phyloP scores from a whole-genome alignment of 1,284 basidiomycete species.

The Lignosus rhinocerotis region DNA sequence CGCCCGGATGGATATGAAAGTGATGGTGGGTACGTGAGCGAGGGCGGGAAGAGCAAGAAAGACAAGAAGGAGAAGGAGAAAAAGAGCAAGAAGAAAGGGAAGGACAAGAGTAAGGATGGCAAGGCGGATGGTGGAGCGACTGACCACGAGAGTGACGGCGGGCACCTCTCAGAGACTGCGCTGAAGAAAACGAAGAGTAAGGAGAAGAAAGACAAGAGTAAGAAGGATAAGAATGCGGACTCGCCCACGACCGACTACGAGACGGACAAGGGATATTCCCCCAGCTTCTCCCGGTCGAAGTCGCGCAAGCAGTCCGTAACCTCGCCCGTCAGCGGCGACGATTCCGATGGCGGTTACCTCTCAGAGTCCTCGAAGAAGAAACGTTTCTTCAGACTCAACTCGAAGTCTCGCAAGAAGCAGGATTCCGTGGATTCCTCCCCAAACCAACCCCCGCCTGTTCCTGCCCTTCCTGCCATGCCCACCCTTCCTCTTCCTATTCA shows the following conservation, averaged over 20 bases:
- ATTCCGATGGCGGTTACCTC: slow-evolving; percentile 43
- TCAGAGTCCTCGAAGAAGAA: slow-evolving; percentile 37
- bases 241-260: slow-evolving; percentile 38
- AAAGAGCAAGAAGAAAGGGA: slow-evolving; percentile 29
- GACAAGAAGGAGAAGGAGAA: slow-evolving; percentile 30
- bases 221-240: slow-evolving; percentile 32
- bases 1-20: slow-evolving; percentile 52
- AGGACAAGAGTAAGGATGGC: slow-evolving; percentile 22
- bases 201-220: slow-evolving; percentile 32
- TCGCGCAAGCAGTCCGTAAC: slow-evolving; percentile 26
- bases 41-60: slow-evolving; percentile 39
- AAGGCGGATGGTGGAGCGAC: slow-evolving; percentile 26
- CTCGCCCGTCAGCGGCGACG: slow-evolving; percentile 32
- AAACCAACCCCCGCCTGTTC: slow-evolving; percentile 38
- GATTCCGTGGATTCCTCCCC: slow-evolving; percentile 25
- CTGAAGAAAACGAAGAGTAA: slow-evolving; percentile 29
- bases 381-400: slow-evolving; percentile 37
- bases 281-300: slow-evolving; percentile 21
- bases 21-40: slow-evolving; percentile 53
- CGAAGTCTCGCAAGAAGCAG: slow-evolving; percentile 32
- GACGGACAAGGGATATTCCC: slow-evolving; percentile 34
- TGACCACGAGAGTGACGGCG: slow-evolving; percentile 36
- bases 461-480: slow-evolving; percentile 27
- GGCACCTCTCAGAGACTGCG: slow-evolving; percentile 34
- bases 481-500: slow-evolving; percentile 49